These are phyloP conservation scores for Penstemon davidsonii DNA, from an alignment of 257 asterid species.

Conservation along the genomic window DNA sequence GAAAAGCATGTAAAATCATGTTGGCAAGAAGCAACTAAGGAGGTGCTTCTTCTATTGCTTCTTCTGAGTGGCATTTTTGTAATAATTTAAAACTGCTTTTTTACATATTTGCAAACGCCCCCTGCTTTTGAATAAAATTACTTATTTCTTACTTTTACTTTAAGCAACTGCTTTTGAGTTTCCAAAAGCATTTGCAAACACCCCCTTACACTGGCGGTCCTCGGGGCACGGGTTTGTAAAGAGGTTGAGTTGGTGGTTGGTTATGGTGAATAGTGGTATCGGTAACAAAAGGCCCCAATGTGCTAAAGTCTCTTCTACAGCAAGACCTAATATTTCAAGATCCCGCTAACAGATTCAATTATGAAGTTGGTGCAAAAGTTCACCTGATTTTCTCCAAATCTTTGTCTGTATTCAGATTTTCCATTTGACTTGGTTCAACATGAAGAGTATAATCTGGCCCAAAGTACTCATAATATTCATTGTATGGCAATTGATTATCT, in stretches of 20 bases:
- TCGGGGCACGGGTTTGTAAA: not conserved
- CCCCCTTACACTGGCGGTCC: not conserved
- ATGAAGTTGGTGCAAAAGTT: constrained; percentile 2
- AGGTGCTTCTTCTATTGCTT: no score
- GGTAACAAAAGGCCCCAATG: not conserved
- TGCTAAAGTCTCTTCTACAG: not conserved
- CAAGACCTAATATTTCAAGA: not conserved
- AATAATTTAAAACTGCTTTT: no score
- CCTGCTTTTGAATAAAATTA: no score
- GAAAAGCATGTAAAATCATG: no score
- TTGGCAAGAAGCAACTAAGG: no score
- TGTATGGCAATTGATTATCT: constrained; percentile 74
- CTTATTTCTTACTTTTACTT: no score
- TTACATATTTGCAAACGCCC: no score
- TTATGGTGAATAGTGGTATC: not conserved
- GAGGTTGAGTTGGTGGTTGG: not conserved
- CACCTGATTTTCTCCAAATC: constrained; percentile 83
- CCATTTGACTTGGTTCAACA: constrained; percentile 64
- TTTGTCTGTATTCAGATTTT: constrained; percentile 54
- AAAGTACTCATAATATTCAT: constrained; percentile 83
- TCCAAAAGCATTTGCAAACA: no score
- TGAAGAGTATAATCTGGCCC: constrained; percentile 81
- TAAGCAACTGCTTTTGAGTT: no score
- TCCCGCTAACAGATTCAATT: not conserved
- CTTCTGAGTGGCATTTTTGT: no score